Evolutionary conservation across 352 stramenopile species (phyloP), one percentile per base, ranked within the genome.

Genomic region (Phytophthora quininea): DNA sequence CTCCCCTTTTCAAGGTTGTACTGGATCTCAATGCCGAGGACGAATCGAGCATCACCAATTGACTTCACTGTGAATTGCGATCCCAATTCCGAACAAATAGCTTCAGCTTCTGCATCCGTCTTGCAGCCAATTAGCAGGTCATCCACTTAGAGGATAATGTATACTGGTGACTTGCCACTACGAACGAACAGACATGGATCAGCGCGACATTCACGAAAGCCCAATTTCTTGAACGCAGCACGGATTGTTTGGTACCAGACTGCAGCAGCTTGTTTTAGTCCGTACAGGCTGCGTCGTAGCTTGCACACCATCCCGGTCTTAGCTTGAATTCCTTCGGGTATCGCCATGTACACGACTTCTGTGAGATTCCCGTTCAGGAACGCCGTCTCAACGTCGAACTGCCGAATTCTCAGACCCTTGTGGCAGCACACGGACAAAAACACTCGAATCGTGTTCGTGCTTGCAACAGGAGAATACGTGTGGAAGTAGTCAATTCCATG

Each of bases 341-440:
- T 4, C 5, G 32, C 32, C 64, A 79, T 85, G 33, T 72, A 76
- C 3, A 79, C 54, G 5, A 60, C 38, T 49, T 75, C 70, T 11
- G 76, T 47, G 3, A 82, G 40, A 4, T 51, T 54, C 31, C 66
- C 70, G 48, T 85, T 74, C 0, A 80, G 46, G 45, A 82, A 80
- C 4, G 76, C 68, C 11, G 73, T 79, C 7, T 80, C 59, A 37
- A 83, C 30, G 31, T 70, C 52, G 24, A 65, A 64, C 48, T 79
- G 74, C 15, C 50, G 29, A 30, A 81, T 69, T 5, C 40, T 51
- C 6, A 51, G 43, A n/a, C 59, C 14, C 10, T 51, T 33, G 2
- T 30, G 30, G 49, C 69, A 71, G 53, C 69, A 77, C 1, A 74
- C 7, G 11, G 61, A 32, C 3, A 80, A 27, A 40, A 78, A 70